Evolutionary conservation across 1,139 yeast species (phyloP), one percentile per base, ranked within the genome.

Genomic region (Saccharomyces hybrid): DNA sequence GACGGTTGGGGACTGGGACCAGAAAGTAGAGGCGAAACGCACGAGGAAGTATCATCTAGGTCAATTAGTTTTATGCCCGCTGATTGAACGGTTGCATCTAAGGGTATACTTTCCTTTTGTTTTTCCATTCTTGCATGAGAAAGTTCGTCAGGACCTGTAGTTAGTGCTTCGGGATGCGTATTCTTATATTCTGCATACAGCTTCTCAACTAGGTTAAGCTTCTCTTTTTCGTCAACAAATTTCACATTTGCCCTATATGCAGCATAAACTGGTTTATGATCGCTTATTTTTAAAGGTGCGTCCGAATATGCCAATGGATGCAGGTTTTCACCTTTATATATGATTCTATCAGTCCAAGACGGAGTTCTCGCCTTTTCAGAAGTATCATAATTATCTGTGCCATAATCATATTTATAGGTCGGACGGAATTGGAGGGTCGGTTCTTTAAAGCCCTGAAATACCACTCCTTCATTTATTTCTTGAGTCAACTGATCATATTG

Each of bases 341-440:
- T 77, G 48, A 89, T 82, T 68, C 97, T 77, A 70, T 93, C 99
- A 7, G 98, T 91, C 99, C 99, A 93, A 0, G 98, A 93, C 0
- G 99, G 99, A 0, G 89, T 83, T 62, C 99, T 79, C 63, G 86
- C 93, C 70, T 93, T 93, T 66, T 91, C 98, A 49, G 95, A 86
- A 2, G 91, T 78, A 66, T 90, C 97, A 62, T 93, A 93, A 13
- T 65, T 70, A 59, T 80, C 79, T 1, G 90, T 81, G 2, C 95
- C 95, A 57, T 86, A 83, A 68, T 93, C 97, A 70, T 83, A 93
- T 70, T 93, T 93, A 73, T 93, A 93, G 2, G 99, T 93, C 5
- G 99, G 99, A 5, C 82, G 77, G 65, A 93, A 93, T 52, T 75
- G 77, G 54, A 93, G 81, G 48, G 85, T 83, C 61, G 84, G 79